Evolutionary conservation across 306 rosid species (phyloP).

Genomic region (Corylus heterophylla): DNA sequence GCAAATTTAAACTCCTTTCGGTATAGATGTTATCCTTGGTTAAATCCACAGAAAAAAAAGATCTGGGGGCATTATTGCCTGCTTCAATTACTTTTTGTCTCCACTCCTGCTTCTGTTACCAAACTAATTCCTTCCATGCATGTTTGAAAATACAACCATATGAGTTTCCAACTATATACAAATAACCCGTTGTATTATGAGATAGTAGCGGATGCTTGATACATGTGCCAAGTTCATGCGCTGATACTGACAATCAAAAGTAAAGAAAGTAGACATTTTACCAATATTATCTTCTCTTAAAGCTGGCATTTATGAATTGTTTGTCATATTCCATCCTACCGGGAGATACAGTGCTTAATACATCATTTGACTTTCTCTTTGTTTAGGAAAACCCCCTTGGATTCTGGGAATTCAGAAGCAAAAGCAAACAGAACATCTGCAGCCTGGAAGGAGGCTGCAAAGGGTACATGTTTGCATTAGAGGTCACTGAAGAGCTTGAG

Average conservation of each 20-base stretch:
- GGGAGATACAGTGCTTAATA: neutral
- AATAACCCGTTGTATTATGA: neutral
- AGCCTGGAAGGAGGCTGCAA: conserved; percentile 69
- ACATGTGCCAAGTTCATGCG: neutral
- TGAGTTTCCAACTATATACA: neutral
- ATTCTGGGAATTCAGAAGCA: conserved; percentile 88
- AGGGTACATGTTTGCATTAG: conserved; percentile 87
- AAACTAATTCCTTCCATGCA: neutral
- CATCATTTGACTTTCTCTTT: conserved; percentile 23
- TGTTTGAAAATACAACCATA: neutral
- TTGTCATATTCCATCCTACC: conserved; percentile 13
- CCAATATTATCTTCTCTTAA: conserved; percentile 1
- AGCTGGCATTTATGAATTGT: neutral
- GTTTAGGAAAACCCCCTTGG: conserved; percentile 74
- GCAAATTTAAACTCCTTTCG: neutral
- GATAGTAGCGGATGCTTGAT: neutral
- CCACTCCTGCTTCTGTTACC: neutral
- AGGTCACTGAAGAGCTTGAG: conserved; percentile 80
- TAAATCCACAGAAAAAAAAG: neutral
- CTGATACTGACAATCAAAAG: neutral
- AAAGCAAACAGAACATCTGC: conserved; percentile 61
- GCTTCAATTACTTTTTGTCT: neutral
- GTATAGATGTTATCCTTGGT: neutral
- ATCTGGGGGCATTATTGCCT: neutral
- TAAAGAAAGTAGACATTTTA: conserved; percentile 12